Percentiles rank a stretch among this genome's conserved stretches.
Evolutionary conservation across 345 rosid genomes (phyloP).

Genomic region (Adansonia digitata): DNA sequence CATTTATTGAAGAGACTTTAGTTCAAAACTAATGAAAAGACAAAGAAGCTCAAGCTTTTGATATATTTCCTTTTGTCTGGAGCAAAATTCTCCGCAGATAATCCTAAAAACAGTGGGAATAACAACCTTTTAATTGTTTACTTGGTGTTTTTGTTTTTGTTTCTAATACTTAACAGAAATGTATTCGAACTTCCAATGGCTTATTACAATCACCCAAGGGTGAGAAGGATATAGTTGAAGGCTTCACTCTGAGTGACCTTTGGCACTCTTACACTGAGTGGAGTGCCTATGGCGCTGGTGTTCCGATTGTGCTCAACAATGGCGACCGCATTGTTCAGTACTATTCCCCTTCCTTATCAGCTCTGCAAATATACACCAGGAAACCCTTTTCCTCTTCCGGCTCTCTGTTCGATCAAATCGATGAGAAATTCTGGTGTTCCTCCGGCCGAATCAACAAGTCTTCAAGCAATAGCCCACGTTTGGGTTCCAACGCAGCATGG

Average conservation of each 20-base stretch:
- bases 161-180: not conserved
- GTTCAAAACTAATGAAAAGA: too few species aligned
- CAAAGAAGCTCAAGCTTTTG: too few species aligned
- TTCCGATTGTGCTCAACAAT: constrained; percentile 34
- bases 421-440: not conserved
- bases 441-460: not conserved
- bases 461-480: not conserved
- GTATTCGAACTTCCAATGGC: not conserved
- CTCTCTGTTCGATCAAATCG: not conserved
- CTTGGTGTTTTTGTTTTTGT: not conserved
- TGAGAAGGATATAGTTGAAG: constrained; percentile 3
- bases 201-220: not conserved
- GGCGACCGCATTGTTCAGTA: constrained; percentile 40
- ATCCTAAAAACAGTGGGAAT: too few species aligned
- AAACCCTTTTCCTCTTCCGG: not conserved
- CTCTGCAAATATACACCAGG: constrained; percentile 37
- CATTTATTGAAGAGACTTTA: too few species aligned
- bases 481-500: not conserved
- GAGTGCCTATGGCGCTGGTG: constrained; percentile 50
- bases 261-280: constrained; percentile 44
- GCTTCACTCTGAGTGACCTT: constrained; percentile 29
- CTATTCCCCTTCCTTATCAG: constrained; percentile 45
- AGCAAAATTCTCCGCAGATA: too few species aligned
- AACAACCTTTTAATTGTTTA: too few species aligned
- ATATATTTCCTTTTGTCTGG: too few species aligned